phyloP scores from a whole-genome alignment of 805 yeast species.

The Barnettozyma botsteinii region DNA sequence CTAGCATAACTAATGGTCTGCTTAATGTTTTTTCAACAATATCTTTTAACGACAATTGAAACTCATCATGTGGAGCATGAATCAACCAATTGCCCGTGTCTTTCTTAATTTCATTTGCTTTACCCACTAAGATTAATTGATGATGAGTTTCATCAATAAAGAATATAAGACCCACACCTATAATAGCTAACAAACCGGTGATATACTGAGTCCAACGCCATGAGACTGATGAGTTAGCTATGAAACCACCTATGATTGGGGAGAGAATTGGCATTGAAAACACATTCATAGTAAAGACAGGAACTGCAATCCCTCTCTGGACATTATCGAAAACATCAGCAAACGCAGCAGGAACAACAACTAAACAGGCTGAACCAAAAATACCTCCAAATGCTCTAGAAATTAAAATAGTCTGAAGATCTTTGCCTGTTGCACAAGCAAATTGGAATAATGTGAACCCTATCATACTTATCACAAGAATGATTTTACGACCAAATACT shows the following conservation, averaged over 20 bases:
- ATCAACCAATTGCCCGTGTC: conserved; percentile 80
- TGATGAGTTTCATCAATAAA: conserved; percentile 65
- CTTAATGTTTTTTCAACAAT: conserved; percentile 56
- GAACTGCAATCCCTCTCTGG: conserved; percentile 69
- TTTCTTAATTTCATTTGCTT: conserved; percentile 57
- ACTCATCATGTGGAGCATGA: conserved; percentile 69
- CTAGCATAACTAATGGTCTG: conserved; percentile 64
- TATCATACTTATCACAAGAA: conserved; percentile 50
- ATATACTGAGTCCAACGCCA: conserved; percentile 84
- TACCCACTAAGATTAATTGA: conserved; percentile 56
- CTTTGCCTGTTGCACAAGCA: conserved; percentile 71
- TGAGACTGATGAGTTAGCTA: conserved; percentile 52
- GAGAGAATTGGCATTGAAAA: conserved; percentile 77
- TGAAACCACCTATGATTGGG: conserved; percentile 72
- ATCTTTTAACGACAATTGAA: conserved; percentile 48
- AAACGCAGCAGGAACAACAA: conserved; percentile 81
- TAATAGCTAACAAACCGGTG: conserved; percentile 54
- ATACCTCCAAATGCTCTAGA: conserved; percentile 78
- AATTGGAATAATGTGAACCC: conserved; percentile 57
- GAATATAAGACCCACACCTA: conserved; percentile 37
- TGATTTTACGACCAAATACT: conserved; percentile 61
- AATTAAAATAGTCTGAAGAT: conserved; percentile 69
- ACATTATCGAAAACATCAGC: conserved; percentile 70
- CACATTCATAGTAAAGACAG: conserved; percentile 67
- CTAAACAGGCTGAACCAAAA: conserved; percentile 80